Percentiles rank a stretch among this genome's conserved stretches.
Conservation (phyloP, 1,284 basidiomycete species). For the Flammula alnicola region DNA sequence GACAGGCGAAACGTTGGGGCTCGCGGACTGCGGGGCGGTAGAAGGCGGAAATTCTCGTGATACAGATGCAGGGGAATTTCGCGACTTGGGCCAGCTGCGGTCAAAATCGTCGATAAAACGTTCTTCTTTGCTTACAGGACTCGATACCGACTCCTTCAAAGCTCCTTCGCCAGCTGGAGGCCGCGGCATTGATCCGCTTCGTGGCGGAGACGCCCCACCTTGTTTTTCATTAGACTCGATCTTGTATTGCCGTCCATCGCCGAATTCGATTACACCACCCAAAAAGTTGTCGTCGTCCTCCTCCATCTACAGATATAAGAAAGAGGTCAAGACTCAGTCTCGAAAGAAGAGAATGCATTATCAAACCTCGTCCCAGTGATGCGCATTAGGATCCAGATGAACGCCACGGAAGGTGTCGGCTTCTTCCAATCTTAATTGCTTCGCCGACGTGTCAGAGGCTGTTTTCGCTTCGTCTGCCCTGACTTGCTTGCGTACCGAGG, state of each 20-base stretch:
- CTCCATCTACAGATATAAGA: slow-evolving; percentile 61
- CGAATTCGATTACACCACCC: slow-evolving; percentile 90
- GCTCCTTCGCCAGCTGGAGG: slow-evolving; percentile 14
- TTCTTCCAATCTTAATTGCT: slow-evolving; percentile 69
- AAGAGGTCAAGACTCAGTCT: not conserved
- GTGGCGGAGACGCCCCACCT: slow-evolving; percentile 18
- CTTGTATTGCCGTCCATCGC: slow-evolving; percentile 88
- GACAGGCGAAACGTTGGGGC: slow-evolving; percentile 32
- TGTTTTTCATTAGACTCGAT: slow-evolving; percentile 56
- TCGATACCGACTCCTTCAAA: slow-evolving; percentile 29
- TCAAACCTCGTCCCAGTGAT: slow-evolving; percentile 95
- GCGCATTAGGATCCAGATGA: slow-evolving; percentile 89
- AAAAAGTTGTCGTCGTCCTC: slow-evolving; percentile 92
- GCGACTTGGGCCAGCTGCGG: slow-evolving; percentile 85
- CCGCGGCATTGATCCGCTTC: slow-evolving; percentile 19
- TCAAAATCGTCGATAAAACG: slow-evolving; percentile 90
- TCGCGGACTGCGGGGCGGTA: slow-evolving; percentile 26
- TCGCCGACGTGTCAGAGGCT: slow-evolving; percentile 45
- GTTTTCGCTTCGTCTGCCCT: slow-evolving; percentile 40
- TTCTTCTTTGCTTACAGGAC: slow-evolving; percentile 72
- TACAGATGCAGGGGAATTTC: slow-evolving; percentile 46
- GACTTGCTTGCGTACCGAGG: slow-evolving; percentile 37
- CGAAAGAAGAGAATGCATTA: slow-evolving; percentile 8
- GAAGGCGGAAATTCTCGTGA: slow-evolving; percentile 42
- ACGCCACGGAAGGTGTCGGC: slow-evolving; percentile 93